A percentile compares a stretch with the other conserved stretches of the same genome.
These are phyloP conservation scores for Jacaranda copaia DNA, from an alignment of 257 asterid genomes.

Conservation along the genomic window DNA sequence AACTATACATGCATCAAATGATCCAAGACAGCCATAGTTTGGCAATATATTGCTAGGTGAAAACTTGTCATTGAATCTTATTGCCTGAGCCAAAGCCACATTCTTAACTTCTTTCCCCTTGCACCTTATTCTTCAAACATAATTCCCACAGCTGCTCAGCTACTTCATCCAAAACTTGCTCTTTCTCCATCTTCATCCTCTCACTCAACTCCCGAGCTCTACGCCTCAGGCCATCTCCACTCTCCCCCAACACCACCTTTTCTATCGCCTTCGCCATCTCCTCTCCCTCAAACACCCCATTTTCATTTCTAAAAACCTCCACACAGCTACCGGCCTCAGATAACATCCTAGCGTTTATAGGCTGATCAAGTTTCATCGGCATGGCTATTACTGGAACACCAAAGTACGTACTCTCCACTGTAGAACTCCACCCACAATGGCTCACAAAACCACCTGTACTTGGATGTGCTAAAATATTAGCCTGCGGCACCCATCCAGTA, in stretches of 20 bases:
- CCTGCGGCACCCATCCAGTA: constrained; percentile 45
- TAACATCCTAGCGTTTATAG: constrained; percentile 37
- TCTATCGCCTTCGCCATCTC: constrained; percentile 28
- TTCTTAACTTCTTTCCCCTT: too few relatives aligned
- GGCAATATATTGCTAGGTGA: too few relatives aligned
- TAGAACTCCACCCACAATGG: constrained; percentile 50
- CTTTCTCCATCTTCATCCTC: constrained; percentile 19
- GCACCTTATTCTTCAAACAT: constrained; percentile 31
- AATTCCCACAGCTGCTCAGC: constrained; percentile 25
- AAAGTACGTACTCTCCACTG: constrained; percentile 39
- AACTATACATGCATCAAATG: too few relatives aligned
- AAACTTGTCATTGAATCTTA: too few relatives aligned
- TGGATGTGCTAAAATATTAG: constrained; percentile 38
- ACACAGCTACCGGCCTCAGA: constrained; percentile 41
- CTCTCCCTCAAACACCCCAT: constrained; percentile 26
- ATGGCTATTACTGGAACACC: constrained; percentile 43
- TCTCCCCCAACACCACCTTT: constrained; percentile 24
- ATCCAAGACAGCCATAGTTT: too few relatives aligned
- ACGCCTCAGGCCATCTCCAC: constrained; percentile 29
- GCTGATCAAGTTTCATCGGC: constrained; percentile 49
- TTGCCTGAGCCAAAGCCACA: too few relatives aligned
- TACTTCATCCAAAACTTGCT: constrained; percentile 26
- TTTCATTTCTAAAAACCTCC: constrained; percentile 39
- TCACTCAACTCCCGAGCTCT: constrained; percentile 29
- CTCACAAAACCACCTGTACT: constrained; percentile 45